Percentiles rank a stretch among this genome's conserved stretches.
Evolutionary conservation across 352 stramenopile genomes (phyloP).

Genomic region (Pythium aristosporum): DNA sequence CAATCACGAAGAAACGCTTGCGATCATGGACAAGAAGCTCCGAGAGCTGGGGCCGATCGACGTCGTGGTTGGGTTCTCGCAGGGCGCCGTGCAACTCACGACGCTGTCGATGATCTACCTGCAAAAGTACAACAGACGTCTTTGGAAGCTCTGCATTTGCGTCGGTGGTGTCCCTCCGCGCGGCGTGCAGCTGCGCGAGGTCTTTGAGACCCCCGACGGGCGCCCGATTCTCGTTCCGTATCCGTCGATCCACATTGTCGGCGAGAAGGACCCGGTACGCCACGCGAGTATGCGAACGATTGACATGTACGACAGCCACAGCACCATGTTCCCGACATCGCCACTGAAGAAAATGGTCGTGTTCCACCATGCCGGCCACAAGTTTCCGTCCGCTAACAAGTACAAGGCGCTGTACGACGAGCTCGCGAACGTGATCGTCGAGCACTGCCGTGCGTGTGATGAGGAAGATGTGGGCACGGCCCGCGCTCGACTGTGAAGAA

Average conservation of each 20-base stretch:
- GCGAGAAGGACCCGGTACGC: constrained; percentile 36
- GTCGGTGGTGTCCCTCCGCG: constrained; percentile 37
- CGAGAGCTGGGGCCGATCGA: constrained; percentile 42
- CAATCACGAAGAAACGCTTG: constrained; percentile 35
- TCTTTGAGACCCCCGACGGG: constrained; percentile 35
- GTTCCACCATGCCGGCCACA: constrained; percentile 40
- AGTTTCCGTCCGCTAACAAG: constrained; percentile 33
- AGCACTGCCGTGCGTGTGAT: constrained; percentile 29
- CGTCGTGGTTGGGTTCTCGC: constrained; percentile 56
- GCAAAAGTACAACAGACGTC: constrained; percentile 27
- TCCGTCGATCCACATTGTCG: constrained; percentile 49
- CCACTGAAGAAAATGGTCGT: constrained; percentile 32
- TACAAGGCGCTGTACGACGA: constrained; percentile 31
- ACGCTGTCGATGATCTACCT: constrained; percentile 40
- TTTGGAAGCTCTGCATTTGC: constrained; percentile 50
- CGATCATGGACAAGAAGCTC: constrained; percentile 44
- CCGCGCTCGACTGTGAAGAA: constrained; percentile 7
- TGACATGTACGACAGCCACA: constrained; percentile 36
- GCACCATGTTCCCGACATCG: constrained; percentile 8
- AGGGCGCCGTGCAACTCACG: constrained; percentile 49
- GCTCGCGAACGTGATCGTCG: constrained; percentile 26
- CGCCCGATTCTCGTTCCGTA: constrained; percentile 23
- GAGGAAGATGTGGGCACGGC: not conserved
- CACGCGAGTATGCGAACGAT: constrained; percentile 30
- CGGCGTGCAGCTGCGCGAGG: constrained; percentile 34